These are phyloP conservation scores for Phlebopus sp. DNA, from an alignment of 1,284 basidiomycete species.

Conservation along the genomic window DNA sequence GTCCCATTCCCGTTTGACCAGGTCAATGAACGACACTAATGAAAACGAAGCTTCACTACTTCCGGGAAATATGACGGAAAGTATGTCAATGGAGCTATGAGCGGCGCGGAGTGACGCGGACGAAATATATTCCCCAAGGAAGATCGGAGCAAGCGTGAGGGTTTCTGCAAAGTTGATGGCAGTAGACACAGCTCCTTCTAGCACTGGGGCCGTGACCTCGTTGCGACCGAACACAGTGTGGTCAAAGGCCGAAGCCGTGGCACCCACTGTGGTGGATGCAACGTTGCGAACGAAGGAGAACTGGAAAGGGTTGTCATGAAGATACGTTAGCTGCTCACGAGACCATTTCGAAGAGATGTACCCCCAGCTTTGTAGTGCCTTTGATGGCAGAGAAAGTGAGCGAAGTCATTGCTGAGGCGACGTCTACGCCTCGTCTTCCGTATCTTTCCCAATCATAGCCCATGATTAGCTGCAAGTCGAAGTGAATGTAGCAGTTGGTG, in stretches of 20 bases:
- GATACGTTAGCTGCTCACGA: slow-evolving; percentile 6
- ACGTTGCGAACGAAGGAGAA: slow-evolving; percentile 67
- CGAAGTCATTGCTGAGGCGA: slow-evolving; percentile 58
- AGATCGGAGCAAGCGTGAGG: slow-evolving; percentile 67
- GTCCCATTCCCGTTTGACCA: slow-evolving; percentile 71
- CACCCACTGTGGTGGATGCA: slow-evolving; percentile 52
- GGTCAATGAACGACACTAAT: slow-evolving; percentile 69
- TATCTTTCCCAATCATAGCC: slow-evolving; percentile 55
- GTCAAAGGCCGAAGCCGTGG: slow-evolving; percentile 60
- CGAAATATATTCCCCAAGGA: slow-evolving; percentile 73
- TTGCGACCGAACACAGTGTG: slow-evolving; percentile 60
- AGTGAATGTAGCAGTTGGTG: slow-evolving; percentile 6
- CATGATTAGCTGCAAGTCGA: slow-evolving; percentile 20
- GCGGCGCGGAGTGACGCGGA: slow-evolving; percentile 70
- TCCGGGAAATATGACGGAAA: slow-evolving; percentile 69
- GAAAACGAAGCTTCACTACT: slow-evolving; percentile 77
- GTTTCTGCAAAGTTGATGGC: slow-evolving; percentile 68
- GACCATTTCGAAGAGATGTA: slow-evolving; percentile 33
- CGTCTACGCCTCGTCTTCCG: slow-evolving; percentile 57
- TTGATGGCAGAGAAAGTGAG: slow-evolving; percentile 69
- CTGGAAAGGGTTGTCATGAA: slow-evolving; percentile 32
- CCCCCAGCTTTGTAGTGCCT: slow-evolving; percentile 62
- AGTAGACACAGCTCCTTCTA: slow-evolving; percentile 56
- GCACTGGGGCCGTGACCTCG: slow-evolving; percentile 51
- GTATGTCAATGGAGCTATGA: slow-evolving; percentile 67